Percentiles rank a stretch among this genome's conserved stretches.
These are phyloP conservation scores for Artemisia argyi DNA, from an alignment of 129 eudicot species.

Conservation along the genomic window DNA sequence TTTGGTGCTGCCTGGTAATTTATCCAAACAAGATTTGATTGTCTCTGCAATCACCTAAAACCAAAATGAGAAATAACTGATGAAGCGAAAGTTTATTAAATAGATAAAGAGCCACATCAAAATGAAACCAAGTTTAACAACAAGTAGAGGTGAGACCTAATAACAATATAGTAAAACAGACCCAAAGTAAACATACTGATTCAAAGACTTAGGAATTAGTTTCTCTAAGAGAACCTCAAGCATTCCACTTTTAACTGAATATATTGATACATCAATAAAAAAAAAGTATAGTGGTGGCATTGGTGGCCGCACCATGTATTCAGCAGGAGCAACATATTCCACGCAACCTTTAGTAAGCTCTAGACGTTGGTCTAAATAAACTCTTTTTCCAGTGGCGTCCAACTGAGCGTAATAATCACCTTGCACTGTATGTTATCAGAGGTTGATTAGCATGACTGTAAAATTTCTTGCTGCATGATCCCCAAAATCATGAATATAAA, in stretches of 20 bases:
- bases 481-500: no score
- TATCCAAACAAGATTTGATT: constrained; percentile 85
- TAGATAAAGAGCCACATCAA: constrained; percentile 12
- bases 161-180: background rate
- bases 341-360: constrained; percentile 90
- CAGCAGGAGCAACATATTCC: constrained; percentile 92
- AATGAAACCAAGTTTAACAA: constrained; percentile 7
- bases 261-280: constrained; percentile 78
- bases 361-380: constrained; percentile 82
- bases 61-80: background rate
- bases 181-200: constrained; percentile 2
- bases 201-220: background rate
- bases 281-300: constrained; percentile 80
- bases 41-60: constrained; percentile 84
- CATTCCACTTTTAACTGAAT: constrained; percentile 87
- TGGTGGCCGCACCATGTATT: no score
- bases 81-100: constrained; percentile 3
- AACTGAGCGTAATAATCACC: constrained; percentile 76
- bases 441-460: constrained; percentile 17
- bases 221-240: constrained; percentile 49
- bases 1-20: constrained; percentile 71
- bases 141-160: background rate
- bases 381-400: constrained; percentile 76
- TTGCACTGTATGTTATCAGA: constrained; percentile 53
- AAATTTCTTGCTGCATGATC: constrained; percentile 15